Evolutionary conservation across 2,329 filamentous ascomycete genomes (phyloP).

Genomic region (Claviceps maximensis): DNA sequence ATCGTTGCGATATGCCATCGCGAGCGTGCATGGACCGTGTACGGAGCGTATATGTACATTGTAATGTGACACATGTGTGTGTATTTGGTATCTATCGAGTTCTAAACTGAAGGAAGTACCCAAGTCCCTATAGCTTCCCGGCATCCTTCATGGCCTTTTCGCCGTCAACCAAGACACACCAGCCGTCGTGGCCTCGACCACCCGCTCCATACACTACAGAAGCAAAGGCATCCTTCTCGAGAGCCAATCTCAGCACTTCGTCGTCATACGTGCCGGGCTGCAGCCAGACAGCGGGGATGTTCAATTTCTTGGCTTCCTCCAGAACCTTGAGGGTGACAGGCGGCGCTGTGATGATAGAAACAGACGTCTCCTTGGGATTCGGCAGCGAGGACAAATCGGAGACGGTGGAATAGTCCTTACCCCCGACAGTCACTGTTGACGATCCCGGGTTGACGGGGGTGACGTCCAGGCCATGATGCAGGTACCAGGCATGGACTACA

Average conservation of each 20-base stretch:
- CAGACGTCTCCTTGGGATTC: conserved; percentile 54
- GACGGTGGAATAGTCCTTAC: conserved; percentile 48
- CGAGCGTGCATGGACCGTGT: no score
- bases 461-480: conserved; percentile 58
- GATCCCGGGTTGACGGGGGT: conserved; percentile 72
- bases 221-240: conserved; percentile 45
- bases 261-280: conserved; percentile 84
- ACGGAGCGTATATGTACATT: no score
- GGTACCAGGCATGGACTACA: conserved; percentile 83
- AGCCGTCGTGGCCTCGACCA: conserved; percentile 57
- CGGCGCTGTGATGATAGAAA: conserved; percentile 83
- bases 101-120: no score
- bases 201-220: conserved; percentile 55
- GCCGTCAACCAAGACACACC: conserved; percentile 81
- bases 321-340: conserved; percentile 60
- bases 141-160: conserved; percentile 47
- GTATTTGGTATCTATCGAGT: no score
- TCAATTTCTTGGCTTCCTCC: conserved; percentile 60
- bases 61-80: no score
- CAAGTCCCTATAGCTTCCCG: conserved; percentile 40
- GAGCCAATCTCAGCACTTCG: conserved; percentile 57
- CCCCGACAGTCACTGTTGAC: conserved; percentile 46
- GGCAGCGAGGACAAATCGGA: conserved; percentile 52
- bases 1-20: no score
- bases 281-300: conserved; percentile 68